Evolutionary conservation across 345 rosid genomes (phyloP).

Genomic region (Gossypioides kirkii): DNA sequence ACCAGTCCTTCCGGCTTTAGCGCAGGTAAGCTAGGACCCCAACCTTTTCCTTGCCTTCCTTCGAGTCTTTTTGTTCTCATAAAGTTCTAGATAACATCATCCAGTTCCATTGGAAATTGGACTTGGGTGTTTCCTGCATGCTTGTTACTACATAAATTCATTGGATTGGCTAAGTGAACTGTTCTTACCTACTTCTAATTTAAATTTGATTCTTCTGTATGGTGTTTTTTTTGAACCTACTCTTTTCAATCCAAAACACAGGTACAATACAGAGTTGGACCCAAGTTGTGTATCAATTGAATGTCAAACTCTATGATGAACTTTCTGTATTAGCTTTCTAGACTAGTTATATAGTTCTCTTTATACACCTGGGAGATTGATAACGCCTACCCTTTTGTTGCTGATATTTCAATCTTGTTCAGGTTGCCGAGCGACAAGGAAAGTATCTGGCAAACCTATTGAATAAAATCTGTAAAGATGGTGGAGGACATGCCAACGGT

Average conservation of each 20-base stretch:
- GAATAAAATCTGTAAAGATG: constrained; percentile 58
- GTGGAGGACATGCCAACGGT: constrained; percentile 70
- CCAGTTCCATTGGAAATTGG: not conserved
- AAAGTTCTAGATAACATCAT: not conserved
- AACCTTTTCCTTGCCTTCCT: not conserved
- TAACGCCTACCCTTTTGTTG: not conserved
- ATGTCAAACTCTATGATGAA: not conserved
- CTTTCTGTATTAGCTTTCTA: not conserved
- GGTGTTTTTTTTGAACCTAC: not conserved
- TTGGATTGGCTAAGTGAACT: not conserved
- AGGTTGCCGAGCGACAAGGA: constrained; percentile 98
- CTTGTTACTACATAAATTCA: not conserved
- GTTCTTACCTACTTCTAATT: not conserved
- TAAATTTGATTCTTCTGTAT: not conserved
- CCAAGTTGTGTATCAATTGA: not conserved
- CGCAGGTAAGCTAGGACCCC: constrained; percentile 46
- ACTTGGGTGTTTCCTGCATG: not conserved
- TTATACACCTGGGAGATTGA: not conserved
- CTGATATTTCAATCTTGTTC: constrained; percentile 15
- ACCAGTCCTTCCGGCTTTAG: constrained; percentile 90
- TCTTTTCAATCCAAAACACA: not conserved
- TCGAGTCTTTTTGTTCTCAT: not conserved
- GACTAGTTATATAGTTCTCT: not conserved
- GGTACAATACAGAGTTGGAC: not conserved
- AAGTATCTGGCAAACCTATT: constrained; percentile 60